These are phyloP conservation scores for Carnegiea gigantea DNA, from an alignment of 179 eudicot genomes.

Conservation along the genomic window DNA sequence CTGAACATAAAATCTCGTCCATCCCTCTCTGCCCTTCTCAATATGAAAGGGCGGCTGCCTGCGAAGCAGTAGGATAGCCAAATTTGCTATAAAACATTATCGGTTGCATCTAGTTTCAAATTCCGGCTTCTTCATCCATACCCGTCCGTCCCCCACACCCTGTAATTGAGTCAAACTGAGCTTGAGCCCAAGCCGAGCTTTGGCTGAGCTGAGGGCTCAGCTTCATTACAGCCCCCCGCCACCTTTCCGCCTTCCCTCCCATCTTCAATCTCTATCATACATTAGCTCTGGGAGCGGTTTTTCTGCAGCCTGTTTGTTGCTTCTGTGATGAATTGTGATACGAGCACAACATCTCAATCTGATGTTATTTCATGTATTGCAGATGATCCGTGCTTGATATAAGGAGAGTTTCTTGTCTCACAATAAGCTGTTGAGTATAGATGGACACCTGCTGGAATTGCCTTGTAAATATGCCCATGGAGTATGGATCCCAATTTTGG, in stretches of 20 bases:
- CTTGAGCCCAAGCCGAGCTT: too few species aligned
- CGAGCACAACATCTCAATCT: neutral
- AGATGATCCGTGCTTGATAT: conserved; percentile 60
- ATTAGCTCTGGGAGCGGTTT: neutral
- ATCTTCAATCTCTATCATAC: neutral
- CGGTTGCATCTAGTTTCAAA: neutral
- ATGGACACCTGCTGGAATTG: neutral
- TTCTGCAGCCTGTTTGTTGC: neutral
- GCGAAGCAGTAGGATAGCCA: neutral
- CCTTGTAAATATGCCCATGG: conserved; percentile 28
- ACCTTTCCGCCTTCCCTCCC: neutral
- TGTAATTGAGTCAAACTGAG: too few species aligned
- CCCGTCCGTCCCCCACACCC: neutral
- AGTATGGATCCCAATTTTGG: conserved; percentile 20
- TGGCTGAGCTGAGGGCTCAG: too few species aligned
- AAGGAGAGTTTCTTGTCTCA: conserved; percentile 4
- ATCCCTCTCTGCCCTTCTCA: neutral
- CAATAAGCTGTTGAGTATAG: neutral
- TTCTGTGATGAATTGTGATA: neutral
- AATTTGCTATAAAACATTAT: neutral
- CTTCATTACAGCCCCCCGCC: neutral
- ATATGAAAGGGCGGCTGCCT: neutral
- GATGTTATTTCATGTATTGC: conserved; percentile 17
- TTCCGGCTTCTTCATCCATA: neutral
- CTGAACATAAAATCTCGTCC: neutral